Base-by-base conservation (phyloP, 1,139 yeast species). In the Waltiozyma sp. region DNA sequence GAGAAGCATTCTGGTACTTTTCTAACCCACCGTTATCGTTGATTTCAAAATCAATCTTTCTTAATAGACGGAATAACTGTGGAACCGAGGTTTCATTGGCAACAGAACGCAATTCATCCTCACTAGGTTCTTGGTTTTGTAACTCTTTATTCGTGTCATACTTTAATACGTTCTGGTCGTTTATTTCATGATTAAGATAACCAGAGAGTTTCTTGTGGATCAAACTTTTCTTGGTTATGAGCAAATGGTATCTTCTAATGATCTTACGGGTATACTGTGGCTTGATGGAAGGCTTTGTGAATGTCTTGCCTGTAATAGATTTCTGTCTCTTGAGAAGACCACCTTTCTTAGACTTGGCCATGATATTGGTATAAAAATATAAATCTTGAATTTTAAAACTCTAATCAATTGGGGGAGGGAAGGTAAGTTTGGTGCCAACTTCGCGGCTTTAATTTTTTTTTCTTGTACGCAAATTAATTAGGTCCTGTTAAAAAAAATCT, bases 1-100 rank as follows among this genome's bases (percentile, higher is more conserved):
- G 75, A 1, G 96, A 86, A 0, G 97, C 97, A n/a, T 71, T 65
- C 55, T 89, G 97, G 58, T 89, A 89, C 8, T 75, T 73, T 46
- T 75, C 69, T 2, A 86, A 59, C 0, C 95, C 95, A 1, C 94
- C 94, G 42, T 77, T 65, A 42, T 63, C 69, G 10, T 66, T 64
- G 3, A 80, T 69, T 57, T 83, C 88, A 1, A 70, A 70, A 52
- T 77, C 82, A 10, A 80, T 77, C 49, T 62, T 70, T 1, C 73
- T 87, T 41, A 76, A 63, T 38, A 61, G 59, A 15, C 38, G 43
- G 14, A 48, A 50, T 8, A 66, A 46, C 11, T 44, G 45, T 5
- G 41, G 41, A 19, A 47, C 37, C 5, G 48, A 42, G 2, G 44
- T 43, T 33, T 47, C 53, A 21, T 41, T 46, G 19, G 46, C 40